Evolutionary conservation across 495 filamentous ascomycete genomes (phyloP), one percentile per base, ranked within the genome.

Genomic region (Sphaerosporella brunnea): DNA sequence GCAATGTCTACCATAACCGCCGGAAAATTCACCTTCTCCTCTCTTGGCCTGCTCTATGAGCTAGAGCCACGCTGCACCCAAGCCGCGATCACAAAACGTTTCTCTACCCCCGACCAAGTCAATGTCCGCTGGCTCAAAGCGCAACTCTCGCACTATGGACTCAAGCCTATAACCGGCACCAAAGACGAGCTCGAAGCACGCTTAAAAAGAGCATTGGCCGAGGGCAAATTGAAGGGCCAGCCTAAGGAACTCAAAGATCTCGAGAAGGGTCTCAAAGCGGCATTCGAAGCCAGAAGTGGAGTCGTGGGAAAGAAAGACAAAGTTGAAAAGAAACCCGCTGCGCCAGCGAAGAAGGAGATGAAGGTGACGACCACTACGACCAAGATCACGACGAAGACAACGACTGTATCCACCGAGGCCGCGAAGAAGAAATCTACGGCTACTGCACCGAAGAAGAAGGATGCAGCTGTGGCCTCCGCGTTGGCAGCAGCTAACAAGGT

Each of bases 51-150:
- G 7, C 28, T 13, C 7, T 13, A 32, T 32, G 28, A 32, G 7
- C 28, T 32, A 5, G 5, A 5, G 28, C 28, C 28, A 13, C 13
- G 28, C 28, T 32, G 13, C 28, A 32, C 28, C 5, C 28, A 13
- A 13, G 5, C 28, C 28, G 13, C 28, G 28, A 32, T 32, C 28
- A n/a, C n/a, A n/a, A n/a, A 5, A 32, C 28, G 28, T 5, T 32
- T 13, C 28, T 32, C 7, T 13, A 32, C 7, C 28, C 28, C 28
- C 7, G 36, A 16, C n/a, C 36, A 39, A 15, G 36, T 39, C 5
- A 39, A 15, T 15, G 36, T 39, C n/a, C 13, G 20, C 13, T 39
- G 36, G 36, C 39, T 25, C 39, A 43, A 43, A 19, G 20, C 39
- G 10, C 39, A 43, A 19, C 24, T 43, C 11, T 10, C 20, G 8